Evolutionary conservation across 2,329 filamentous ascomycete genomes (phyloP).

Genomic region (Penicillium capsulatum): DNA sequence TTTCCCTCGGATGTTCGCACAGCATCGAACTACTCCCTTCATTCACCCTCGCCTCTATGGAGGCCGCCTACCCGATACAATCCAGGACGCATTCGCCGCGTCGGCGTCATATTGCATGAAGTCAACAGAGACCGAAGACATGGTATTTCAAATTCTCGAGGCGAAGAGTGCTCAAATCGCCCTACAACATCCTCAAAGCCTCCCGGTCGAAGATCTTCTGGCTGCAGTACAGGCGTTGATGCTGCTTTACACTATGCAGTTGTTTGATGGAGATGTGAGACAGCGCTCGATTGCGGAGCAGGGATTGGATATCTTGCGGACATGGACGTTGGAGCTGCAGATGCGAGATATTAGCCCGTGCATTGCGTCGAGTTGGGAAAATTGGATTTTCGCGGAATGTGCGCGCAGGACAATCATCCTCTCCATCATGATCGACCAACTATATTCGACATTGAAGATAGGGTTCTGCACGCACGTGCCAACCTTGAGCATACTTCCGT

Average conservation of each 20-base stretch:
- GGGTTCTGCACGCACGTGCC: constrained; percentile 4
- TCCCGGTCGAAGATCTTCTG: constrained; percentile 3
- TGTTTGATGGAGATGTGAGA: constrained; percentile 14
- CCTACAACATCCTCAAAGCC: background rate
- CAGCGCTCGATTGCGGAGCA: constrained; percentile 11
- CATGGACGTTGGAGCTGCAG: constrained; percentile 7
- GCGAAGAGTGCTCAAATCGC: constrained; percentile 1
- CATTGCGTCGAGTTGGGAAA: constrained; percentile 5
- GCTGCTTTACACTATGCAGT: constrained; percentile 10
- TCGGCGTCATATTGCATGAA: constrained; percentile 10
- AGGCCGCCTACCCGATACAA: constrained; percentile 10
- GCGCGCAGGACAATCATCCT: constrained; percentile 15
- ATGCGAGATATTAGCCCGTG: constrained; percentile 1
- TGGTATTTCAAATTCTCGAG: constrained; percentile 11
- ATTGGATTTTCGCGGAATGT: constrained; percentile 14
- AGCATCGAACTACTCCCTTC: constrained; percentile 6
- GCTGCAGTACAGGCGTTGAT: constrained; percentile 5
- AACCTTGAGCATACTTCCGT: constrained; percentile 7
- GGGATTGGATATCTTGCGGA: constrained; percentile 4
- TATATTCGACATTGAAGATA: constrained; percentile 6
- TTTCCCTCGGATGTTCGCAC: constrained; percentile 7
- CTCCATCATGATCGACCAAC: constrained; percentile 3
- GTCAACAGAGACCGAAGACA: constrained; percentile 7
- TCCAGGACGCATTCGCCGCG: constrained; percentile 11
- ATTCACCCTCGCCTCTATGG: constrained; percentile 14